Percentiles rank a stretch among this genome's conserved stretches.
Evolutionary conservation across 371 early-diverging fungal genomes (phyloP).

Genomic region (Syncephalastrum racemosum): DNA sequence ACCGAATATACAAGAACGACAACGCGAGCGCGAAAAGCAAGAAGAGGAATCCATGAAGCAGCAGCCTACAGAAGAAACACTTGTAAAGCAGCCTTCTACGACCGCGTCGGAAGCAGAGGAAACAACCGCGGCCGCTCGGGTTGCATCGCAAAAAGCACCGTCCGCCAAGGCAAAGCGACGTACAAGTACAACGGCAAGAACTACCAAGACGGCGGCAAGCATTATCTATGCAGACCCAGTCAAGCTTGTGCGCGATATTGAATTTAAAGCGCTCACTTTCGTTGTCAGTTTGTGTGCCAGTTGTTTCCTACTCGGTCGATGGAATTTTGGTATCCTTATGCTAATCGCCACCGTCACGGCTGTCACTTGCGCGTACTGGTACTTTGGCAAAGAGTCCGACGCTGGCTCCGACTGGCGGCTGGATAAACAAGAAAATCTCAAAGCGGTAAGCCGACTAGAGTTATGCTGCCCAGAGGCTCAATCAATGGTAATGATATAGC

Average conservation of each 20-base stretch:
- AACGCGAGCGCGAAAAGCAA: too few species aligned
- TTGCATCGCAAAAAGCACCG: too few species aligned
- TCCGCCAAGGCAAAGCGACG: too few species aligned
- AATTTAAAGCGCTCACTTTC: conserved; percentile 33
- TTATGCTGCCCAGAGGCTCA: too few species aligned
- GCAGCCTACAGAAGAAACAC: too few species aligned
- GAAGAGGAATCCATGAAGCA: too few species aligned
- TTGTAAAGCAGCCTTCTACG: too few species aligned
- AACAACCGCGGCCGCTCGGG: too few species aligned
- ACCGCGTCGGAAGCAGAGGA: too few species aligned
- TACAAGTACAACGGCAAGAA: too few species aligned
- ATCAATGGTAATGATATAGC: conserved; percentile 11
- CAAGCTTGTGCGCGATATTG: conserved; percentile 21
- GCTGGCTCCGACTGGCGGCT: conserved; percentile 35
- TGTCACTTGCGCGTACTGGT: conserved; percentile 28
- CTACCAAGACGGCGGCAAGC: too few species aligned
- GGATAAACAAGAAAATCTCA: conserved; percentile 33
- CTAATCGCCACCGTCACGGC: conserved; percentile 17
- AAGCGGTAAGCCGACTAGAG: conserved; percentile 23
- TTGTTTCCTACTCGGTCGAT: conserved; percentile 27
- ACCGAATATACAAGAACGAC: too few species aligned
- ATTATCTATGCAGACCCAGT: conserved; percentile 15
- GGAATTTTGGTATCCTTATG: conserved; percentile 19
- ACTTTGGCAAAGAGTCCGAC: conserved; percentile 20
- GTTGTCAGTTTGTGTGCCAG: conserved; percentile 22